phyloP scores from a whole-genome alignment of 2,329 filamentous ascomycete species.

The Verruconis gallopava region DNA sequence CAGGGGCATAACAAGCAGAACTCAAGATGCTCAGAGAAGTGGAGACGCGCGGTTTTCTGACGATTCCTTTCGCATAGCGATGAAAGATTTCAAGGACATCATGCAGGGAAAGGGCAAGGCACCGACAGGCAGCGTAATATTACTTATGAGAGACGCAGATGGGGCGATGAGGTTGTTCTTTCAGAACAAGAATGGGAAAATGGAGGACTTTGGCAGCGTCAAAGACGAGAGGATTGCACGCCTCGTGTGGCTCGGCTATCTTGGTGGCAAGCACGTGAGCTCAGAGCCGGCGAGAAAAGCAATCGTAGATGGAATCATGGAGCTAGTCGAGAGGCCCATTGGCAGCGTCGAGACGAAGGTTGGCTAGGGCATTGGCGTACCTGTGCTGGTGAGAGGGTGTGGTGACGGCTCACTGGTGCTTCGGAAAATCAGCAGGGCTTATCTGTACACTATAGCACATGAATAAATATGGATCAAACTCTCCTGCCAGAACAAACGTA shows the following conservation, averaged over 20 bases:
- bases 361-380: too few species aligned
- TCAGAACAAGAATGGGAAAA: conserved; percentile 40
- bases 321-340: conserved; percentile 75
- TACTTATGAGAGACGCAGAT: conserved; percentile 53
- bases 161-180: conserved; percentile 59
- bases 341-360: conserved; percentile 79
- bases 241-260: conserved; percentile 78
- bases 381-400: too few species aligned
- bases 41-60: conserved; percentile 45
- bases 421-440: too few species aligned
- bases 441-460: too few species aligned
- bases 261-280: conserved; percentile 75
- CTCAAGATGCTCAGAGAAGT: conserved; percentile 42
- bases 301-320: conserved; percentile 78
- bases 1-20: conserved; percentile 64
- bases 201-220: conserved; percentile 51
- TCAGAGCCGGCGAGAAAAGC: conserved; percentile 69
- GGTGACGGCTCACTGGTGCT: too few species aligned
- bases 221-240: conserved; percentile 68
- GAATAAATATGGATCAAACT: too few species aligned
- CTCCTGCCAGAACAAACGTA: too few species aligned
- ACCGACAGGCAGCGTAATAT: conserved; percentile 64
- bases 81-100: conserved; percentile 67
- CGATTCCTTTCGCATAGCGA: conserved; percentile 60
- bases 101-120: conserved; percentile 68